Conservation (phyloP, 1,284 basidiomycete species). For the Wallemia mellicola region DNA sequence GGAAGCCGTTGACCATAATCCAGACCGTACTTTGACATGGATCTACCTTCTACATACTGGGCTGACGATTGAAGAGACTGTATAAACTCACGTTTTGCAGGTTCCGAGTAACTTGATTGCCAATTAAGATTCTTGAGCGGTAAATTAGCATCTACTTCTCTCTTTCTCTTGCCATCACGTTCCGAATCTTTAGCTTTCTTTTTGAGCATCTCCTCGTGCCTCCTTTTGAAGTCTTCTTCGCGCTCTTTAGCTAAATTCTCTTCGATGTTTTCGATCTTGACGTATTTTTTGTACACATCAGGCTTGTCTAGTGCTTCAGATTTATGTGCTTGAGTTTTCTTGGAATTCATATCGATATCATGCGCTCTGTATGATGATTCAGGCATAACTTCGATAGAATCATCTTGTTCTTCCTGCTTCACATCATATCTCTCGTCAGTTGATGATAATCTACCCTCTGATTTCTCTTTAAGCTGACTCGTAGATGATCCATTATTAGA, state of each 20-base stretch:
- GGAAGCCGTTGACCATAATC: background rate
- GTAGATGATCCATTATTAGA: no score
- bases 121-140: background rate
- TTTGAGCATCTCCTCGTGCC: background rate
- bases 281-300: no score
- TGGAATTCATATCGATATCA: no score
- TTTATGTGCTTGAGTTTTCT: no score
- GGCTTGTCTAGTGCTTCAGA: no score
- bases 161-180: background rate
- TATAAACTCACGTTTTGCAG: background rate
- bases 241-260: background rate
- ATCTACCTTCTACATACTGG: background rate
- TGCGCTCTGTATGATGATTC: no score
- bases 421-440: no score
- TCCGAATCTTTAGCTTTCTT: background rate
- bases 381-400: no score
- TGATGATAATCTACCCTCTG: no score
- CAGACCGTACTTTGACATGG: background rate
- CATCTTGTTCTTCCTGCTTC: no score
- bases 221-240: background rate
- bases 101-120: background rate
- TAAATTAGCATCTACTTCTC: background rate
- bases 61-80: background rate
- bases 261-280: background rate
- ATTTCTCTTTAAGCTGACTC: no score